These are phyloP conservation scores for Kuraishia capsulata DNA, from an alignment of 805 yeast genomes.

Conservation along the genomic window DNA sequence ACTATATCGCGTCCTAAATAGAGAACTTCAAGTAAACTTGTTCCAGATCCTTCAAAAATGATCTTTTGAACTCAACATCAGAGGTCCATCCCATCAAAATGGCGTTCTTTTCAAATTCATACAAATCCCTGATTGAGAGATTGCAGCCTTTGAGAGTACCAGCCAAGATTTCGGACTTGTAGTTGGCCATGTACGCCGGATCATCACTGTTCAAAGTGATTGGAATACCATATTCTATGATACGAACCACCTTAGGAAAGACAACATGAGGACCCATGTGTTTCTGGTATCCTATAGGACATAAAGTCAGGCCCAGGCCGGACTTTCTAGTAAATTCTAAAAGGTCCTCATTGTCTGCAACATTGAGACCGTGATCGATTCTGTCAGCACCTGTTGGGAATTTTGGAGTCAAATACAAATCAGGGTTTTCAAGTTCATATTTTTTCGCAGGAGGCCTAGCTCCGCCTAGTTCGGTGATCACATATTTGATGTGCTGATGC, in stretches of 20 bases:
- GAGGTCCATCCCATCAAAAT: conserved; percentile 13
- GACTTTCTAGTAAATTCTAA: conserved; percentile 24
- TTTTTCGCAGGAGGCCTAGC: conserved; percentile 12
- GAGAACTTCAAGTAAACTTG: conserved; percentile 5
- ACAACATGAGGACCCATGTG: conserved; percentile 21
- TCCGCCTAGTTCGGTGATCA: conserved; percentile 10
- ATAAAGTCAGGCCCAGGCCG: conserved; percentile 27
- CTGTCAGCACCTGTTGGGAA: conserved; percentile 22
- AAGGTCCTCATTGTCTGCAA: conserved; percentile 23
- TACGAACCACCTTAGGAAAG: conserved; percentile 31
- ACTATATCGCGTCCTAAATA: too few relatives aligned
- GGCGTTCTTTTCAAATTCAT: conserved; percentile 11
- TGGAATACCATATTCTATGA: conserved; percentile 24
- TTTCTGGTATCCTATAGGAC: conserved; percentile 28
- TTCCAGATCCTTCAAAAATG: conserved; percentile 9
- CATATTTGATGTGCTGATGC: conserved; percentile 24
- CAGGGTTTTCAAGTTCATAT: conserved; percentile 21
- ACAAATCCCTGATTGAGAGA: conserved; percentile 8
- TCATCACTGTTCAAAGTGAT: conserved; percentile 30
- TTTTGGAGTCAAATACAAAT: conserved; percentile 7
- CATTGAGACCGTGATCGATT: conserved; percentile 37
- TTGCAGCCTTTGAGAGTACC: conserved; percentile 9
- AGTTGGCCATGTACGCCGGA: conserved; percentile 33
- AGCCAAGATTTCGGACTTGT: conserved; percentile 28
- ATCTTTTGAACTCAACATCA: conserved; percentile 10